Conservation (phyloP, 352 stramenopile genomes). For the Phytopythium chamaehyphon region DNA sequence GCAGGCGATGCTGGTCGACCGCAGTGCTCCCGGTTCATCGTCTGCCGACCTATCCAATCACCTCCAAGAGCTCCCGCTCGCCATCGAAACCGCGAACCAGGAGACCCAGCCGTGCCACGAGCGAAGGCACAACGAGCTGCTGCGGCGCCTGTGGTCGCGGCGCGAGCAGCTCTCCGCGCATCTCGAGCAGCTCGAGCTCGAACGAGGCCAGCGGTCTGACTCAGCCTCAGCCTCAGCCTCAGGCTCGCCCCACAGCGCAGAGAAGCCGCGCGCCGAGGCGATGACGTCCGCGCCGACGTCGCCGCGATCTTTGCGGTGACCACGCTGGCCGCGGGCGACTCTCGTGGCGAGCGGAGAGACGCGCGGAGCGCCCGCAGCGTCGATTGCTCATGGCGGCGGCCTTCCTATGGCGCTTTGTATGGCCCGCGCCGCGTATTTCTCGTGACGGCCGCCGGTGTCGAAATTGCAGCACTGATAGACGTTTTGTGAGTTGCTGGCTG, state of each 20-base stretch:
- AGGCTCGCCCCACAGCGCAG: slow-evolving; percentile 1
- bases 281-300: not conserved
- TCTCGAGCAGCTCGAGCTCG: slow-evolving; percentile 38
- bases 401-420: too few species aligned
- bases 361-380: not conserved
- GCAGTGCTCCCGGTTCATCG: slow-evolving; percentile 11
- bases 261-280: slow-evolving; percentile 2
- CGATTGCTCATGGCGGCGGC: slow-evolving; percentile 8
- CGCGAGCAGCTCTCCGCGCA: slow-evolving; percentile 46
- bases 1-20: slow-evolving; percentile 33
- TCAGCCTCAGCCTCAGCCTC: too few species aligned
- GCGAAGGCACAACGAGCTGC: slow-evolving; percentile 31
- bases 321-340: not conserved
- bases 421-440: not conserved
- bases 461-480: too few species aligned
- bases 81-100: slow-evolving; percentile 17
- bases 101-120: slow-evolving; percentile 20
- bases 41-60: slow-evolving; percentile 5
- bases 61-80: slow-evolving; percentile 1
- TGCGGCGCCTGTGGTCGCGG: slow-evolving; percentile 46
- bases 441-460: not conserved
- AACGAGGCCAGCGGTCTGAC: slow-evolving; percentile 25
- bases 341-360: slow-evolving; percentile 6
- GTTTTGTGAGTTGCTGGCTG: too few species aligned
- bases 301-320: slow-evolving; percentile 5